Base-by-base conservation (phyloP, 805 yeast species). In the Candida broadrunensis region DNA sequence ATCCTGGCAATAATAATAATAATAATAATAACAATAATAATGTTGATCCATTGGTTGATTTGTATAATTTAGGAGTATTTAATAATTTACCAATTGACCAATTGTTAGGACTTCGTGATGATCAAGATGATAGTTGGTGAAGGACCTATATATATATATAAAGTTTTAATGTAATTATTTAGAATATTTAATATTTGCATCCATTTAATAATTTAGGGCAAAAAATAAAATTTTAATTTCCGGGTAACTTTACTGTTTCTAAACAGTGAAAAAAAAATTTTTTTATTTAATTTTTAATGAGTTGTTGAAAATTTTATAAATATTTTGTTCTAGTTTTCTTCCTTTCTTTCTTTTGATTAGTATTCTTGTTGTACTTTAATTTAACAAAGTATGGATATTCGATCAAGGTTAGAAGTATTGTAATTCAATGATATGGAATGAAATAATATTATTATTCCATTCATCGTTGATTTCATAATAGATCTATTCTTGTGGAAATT, bases 41-140 rank as follows among this genome's bases (percentile, higher is more conserved):
- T 14, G 5, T 33, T 13, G 38, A 37, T 33, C 38, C 41, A 12
- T 33, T 32, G 8, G 15, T 30, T 21, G 41, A 37, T 33, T 24
- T 38, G n/a, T 29, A 29, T 29, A 11, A 29, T 29, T 5, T 29
- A 18, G 32, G 14, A 5, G 32, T 15, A 14, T 41, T 41, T 25
- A 38, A 35, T 19, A 31, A 41, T 15, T 21, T 37, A 12, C 41
- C 36, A 3, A 30, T 21, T 7, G 44, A 41, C 17, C 38, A 36
- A 21, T 13, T 36, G 17, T 36, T 41, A 9, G 30, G 32, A 5
- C 18, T 29, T 6, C 32, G 18, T 14, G 18, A 29, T 29, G 17
- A 29, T 14, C 32, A n/a, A 14, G 32, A 29, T 13, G 29, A 26
- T 26, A n/a, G 14, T 8, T 29, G 32, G 32, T 29, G 14, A 15